Percentiles rank a stretch among this genome's conserved stretches.
Conservation (phyloP, 345 rosid genomes). For the Aquilaria sinensis region DNA sequence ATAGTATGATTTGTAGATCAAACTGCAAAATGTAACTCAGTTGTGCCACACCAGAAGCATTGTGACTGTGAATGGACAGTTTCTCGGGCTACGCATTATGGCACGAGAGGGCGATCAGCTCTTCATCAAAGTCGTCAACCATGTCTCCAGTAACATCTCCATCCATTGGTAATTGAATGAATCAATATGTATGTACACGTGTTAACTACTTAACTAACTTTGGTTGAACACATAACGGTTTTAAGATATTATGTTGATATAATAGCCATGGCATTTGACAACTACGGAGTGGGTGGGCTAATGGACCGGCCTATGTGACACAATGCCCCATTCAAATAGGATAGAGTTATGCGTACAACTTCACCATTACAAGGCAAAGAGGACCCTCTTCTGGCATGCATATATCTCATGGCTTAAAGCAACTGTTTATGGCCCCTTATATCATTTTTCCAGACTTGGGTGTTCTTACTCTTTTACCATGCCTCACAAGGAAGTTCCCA, state of each 20-base stretch:
- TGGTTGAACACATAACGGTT: too few species aligned
- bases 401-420: constrained; percentile 70
- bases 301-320: constrained; percentile 54
- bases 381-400: constrained; percentile 55
- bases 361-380: constrained; percentile 50
- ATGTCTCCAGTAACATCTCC: constrained; percentile 42
- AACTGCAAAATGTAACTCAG: constrained; percentile 38
- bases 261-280: constrained; percentile 65
- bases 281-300: constrained; percentile 52
- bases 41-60: constrained; percentile 52
- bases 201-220: too few species aligned
- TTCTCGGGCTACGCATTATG: constrained; percentile 45
- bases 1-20: constrained; percentile 20
- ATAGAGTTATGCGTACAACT: constrained; percentile 45
- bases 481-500: constrained; percentile 72
- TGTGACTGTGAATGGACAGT: constrained; percentile 48
- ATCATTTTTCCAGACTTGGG: constrained; percentile 62
- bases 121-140: constrained; percentile 44
- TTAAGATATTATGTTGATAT: too few species aligned
- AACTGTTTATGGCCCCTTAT: constrained; percentile 58
- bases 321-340: constrained; percentile 65
- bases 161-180: constrained; percentile 37
- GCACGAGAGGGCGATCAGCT: constrained; percentile 57
- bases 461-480: constrained; percentile 63
- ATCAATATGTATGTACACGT: too few species aligned